Evolutionary conservation across 768 basidiomycete species (phyloP), one percentile per base, ranked within the genome.

Genomic region (Trametes elegans): DNA sequence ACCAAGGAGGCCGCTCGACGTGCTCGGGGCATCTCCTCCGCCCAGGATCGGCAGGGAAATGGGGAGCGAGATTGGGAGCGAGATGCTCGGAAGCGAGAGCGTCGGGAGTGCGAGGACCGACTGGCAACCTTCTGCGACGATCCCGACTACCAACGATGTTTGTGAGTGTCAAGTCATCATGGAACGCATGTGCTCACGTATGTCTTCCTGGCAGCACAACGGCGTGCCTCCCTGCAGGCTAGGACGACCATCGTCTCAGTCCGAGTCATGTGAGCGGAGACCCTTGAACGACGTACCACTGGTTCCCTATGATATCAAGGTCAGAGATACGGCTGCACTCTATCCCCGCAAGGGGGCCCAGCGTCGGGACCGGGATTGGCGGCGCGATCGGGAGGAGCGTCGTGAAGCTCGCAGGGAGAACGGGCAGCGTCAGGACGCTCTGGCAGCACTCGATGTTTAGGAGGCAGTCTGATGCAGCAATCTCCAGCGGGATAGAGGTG

Each of bases 81-180:
- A 32, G 38, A 36, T 48, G 23, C 29, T 45, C 7, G 55, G 48
- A 7, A 56, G 55, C 0, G 55, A 40, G 3, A 48, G n/a, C n/a
- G n/a, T 46, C 9, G 53, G 53, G 27, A 54, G 42, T 1, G 34
- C 14, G 19, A 29, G 26, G 42, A 56, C 55, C 27, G 42, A 23
- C 21, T 56, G 32, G 35, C 55, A 56, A 8, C 55, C 55, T 26
- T 49, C 47, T 11, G 55, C 55, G 18, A 44, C 18, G n/a, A 56
- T 0, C 4, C 41, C 55, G 3, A 23, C 55, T 56, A 21, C 8
- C 5, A 24, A 27, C 6, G 11, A 45, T 14, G 6, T 35, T 5
- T 32, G 31, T 32, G 7, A 32, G 31, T 13, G 31, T 32, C 31
- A n/a, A 13, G 34, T 6, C 34, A 35, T 3, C 29, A 14, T 50